These are phyloP conservation scores for Rhizopogon salebrosus DNA, from an alignment of 768 basidiomycete genomes.

Conservation along the genomic window DNA sequence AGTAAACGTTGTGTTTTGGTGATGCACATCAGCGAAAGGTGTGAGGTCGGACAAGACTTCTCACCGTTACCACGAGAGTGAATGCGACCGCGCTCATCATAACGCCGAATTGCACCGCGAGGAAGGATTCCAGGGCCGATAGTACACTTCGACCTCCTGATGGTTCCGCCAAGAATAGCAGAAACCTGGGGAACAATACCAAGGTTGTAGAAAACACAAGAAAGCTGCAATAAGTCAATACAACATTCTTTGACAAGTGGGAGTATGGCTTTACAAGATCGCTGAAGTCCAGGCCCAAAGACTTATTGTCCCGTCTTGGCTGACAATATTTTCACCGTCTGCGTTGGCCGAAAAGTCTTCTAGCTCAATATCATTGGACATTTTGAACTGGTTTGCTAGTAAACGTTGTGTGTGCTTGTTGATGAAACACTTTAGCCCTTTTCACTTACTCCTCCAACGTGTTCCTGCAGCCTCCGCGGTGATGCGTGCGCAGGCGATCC, in stretches of 20 bases:
- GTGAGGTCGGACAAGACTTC: slow-evolving; percentile 11
- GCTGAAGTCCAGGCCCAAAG: slow-evolving; percentile 37
- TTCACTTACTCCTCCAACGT: background rate
- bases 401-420: too few species aligned
- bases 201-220: slow-evolving; percentile 31
- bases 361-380: slow-evolving; percentile 34
- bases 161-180: slow-evolving; percentile 61
- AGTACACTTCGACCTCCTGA: slow-evolving; percentile 38
- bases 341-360: slow-evolving; percentile 28
- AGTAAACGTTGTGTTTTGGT: too few species aligned
- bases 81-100: slow-evolving; percentile 50
- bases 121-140: slow-evolving; percentile 65
- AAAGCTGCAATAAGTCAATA: slow-evolving; percentile 23
- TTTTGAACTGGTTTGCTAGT: slow-evolving; percentile 11
- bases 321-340: slow-evolving; percentile 8
- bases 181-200: slow-evolving; percentile 53
- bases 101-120: slow-evolving; percentile 63
- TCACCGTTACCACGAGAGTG: slow-evolving; percentile 55
- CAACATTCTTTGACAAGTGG: background rate
- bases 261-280: background rate
- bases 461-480: background rate
- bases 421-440: too few species aligned
- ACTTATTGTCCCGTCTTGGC: slow-evolving; percentile 24
- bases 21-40: background rate
- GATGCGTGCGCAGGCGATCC: background rate